Percentiles rank a stretch among this genome's conserved stretches.
Evolutionary conservation across 2,329 filamentous ascomycete genomes (phyloP).

Genomic region (Diaporthe caulivora): DNA sequence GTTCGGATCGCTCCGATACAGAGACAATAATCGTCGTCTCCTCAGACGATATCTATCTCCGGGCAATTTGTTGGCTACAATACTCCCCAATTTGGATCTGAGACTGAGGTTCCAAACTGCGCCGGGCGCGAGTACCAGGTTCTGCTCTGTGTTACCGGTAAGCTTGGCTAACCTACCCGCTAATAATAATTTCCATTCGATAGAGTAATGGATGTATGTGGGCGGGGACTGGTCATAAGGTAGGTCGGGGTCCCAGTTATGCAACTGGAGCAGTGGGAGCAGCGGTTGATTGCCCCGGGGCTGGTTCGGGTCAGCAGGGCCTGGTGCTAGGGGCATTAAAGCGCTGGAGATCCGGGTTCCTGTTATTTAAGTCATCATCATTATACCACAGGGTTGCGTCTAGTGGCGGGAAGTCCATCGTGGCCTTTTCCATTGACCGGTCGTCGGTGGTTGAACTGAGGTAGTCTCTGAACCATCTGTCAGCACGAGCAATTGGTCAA

Average conservation of each 20-base stretch:
- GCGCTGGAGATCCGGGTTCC: neutral
- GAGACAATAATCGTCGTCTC: no score
- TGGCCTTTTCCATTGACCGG: neutral
- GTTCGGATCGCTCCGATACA: no score
- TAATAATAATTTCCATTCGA: neutral
- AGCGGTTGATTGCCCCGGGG: neutral
- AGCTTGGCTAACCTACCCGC: neutral
- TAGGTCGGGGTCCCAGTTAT: neutral
- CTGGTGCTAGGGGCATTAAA: neutral
- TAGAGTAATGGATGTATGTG: neutral
- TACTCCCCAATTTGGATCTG: no score
- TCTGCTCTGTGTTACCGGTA: neutral
- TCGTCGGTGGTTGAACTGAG: neutral
- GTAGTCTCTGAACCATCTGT: neutral
- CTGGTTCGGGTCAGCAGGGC: neutral
- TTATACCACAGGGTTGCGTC: neutral
- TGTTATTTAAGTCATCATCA: neutral
- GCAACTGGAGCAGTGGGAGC: neutral
- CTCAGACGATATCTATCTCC: no score
- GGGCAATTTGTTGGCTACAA: no score
- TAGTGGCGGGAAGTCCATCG: neutral
- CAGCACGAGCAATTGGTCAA: neutral
- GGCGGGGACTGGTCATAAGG: neutral
- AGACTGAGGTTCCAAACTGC: no score
- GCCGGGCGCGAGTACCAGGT: no score